phyloP scores from a whole-genome alignment of 2,329 filamentous ascomycete genomes.

The Cadophora gregata region DNA sequence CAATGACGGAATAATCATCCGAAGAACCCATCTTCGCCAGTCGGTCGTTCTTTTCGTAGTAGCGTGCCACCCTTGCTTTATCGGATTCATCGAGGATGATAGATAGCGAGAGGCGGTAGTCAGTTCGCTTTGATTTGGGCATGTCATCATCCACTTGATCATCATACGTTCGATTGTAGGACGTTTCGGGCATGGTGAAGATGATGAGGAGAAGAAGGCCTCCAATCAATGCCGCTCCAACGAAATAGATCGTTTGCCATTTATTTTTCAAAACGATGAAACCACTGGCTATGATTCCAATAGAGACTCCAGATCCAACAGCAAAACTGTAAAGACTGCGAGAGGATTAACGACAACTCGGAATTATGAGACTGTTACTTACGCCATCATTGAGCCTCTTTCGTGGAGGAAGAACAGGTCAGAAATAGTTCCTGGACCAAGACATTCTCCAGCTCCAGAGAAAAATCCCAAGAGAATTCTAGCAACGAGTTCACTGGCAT shows the following conservation, averaged over 20 bases:
- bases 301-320: constrained; percentile 43
- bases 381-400: constrained; percentile 57
- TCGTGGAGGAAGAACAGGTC: constrained; percentile 65
- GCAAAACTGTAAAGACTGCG: constrained; percentile 29
- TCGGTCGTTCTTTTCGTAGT: constrained; percentile 19
- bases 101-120: constrained; percentile 29
- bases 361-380: constrained; percentile 32
- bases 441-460: constrained; percentile 57
- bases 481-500: constrained; percentile 51
- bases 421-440: constrained; percentile 56
- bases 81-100: constrained; percentile 28
- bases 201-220: constrained; percentile 55
- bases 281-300: constrained; percentile 32
- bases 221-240: constrained; percentile 56
- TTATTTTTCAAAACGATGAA: constrained; percentile 52
- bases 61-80: constrained; percentile 21
- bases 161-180: constrained; percentile 48
- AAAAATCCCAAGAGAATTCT: constrained; percentile 60
- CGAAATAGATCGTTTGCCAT: constrained; percentile 59
- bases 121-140: constrained; percentile 27
- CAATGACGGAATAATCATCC: constrained; percentile 10
- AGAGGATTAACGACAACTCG: neutral
- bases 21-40: neutral
- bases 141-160: constrained; percentile 34
- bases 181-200: constrained; percentile 61